Conservation (phyloP, 345 rosid genomes). For the Kernera saxatilis region DNA sequence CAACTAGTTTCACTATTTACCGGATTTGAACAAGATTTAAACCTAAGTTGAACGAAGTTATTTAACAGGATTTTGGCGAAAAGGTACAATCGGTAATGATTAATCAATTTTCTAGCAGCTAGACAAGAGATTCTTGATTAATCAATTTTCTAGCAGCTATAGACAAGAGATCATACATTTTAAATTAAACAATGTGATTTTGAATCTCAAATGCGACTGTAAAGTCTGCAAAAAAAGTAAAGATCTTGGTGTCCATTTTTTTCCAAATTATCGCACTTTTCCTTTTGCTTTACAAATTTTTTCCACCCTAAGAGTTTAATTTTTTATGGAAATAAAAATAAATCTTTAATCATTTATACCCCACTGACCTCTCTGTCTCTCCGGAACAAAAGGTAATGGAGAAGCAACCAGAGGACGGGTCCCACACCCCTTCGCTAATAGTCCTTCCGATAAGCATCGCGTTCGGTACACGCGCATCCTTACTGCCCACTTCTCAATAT, state of each 20-base stretch:
- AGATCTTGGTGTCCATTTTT: slow-evolving; percentile 21
- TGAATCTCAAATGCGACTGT: slow-evolving; percentile 20
- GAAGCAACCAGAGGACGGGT: slow-evolving; percentile 32
- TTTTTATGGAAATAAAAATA: neutral
- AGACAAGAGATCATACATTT: neutral
- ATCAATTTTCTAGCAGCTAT: slow-evolving; percentile 5
- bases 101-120: neutral
- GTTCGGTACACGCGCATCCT: neutral
- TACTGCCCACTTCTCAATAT: fast-evolving
- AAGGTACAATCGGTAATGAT: neutral
- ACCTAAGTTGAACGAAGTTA: too few relatives aligned
- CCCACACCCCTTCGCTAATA: slow-evolving; percentile 32
- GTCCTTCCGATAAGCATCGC: neutral
- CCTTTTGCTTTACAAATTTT: slow-evolving; percentile 8
- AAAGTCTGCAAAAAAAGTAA: slow-evolving; percentile 17
- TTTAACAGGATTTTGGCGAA: neutral
- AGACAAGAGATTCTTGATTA: neutral
- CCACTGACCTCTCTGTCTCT: slow-evolving; percentile 34
- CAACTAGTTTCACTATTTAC: neutral
- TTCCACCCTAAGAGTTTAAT: neutral
- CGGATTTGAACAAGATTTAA: neutral
- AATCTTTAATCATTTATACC: slow-evolving; percentile 30
- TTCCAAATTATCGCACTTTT: slow-evolving; percentile 2
- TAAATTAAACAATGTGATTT: neutral
- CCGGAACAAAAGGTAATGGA: slow-evolving; percentile 36